These are phyloP conservation scores for Ascoidea asiatica DNA, from an alignment of 805 yeast species.

Conservation along the genomic window DNA sequence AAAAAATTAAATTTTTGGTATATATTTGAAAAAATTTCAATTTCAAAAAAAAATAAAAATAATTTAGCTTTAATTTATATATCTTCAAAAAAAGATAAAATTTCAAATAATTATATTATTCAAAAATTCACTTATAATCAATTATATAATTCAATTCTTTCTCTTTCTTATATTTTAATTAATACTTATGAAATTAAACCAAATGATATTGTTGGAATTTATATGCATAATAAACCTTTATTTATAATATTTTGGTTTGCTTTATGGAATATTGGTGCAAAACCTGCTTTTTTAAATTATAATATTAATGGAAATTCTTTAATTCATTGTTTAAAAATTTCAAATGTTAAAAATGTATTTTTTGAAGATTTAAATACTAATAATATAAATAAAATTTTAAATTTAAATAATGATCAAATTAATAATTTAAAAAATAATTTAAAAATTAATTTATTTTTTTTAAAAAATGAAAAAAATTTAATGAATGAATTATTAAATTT, in stretches of 20 bases:
- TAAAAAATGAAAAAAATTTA: constrained; percentile 39
- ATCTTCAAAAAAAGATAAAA: constrained; percentile 4
- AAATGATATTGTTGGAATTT: constrained; percentile 60
- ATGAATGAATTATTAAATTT: constrained; percentile 23
- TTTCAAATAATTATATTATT: constrained; percentile 30
- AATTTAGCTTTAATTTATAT: constrained; percentile 46
- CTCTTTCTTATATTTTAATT: constrained; percentile 52
- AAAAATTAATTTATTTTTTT: constrained; percentile 28
- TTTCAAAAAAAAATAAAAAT: constrained; percentile 25
- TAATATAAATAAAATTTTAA: constrained; percentile 19
- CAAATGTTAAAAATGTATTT: constrained; percentile 50
- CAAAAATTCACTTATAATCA: constrained; percentile 59
- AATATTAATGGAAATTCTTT: constrained; percentile 63
- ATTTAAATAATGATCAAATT: background rate
- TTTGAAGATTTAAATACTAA: constrained; percentile 43
- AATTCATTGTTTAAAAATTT: constrained; percentile 65
- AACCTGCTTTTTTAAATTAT: constrained; percentile 78
- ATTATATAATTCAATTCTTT: constrained; percentile 49
- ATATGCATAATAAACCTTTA: constrained; percentile 73
- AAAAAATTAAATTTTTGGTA: constrained; percentile 52
- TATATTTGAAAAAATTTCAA: constrained; percentile 43
- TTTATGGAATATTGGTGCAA: constrained; percentile 82
- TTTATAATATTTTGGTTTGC: constrained; percentile 75
- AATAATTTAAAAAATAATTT: too few relatives aligned
- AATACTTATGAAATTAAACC: constrained; percentile 49